These are phyloP conservation scores for Fusarium xylarioides DNA, from an alignment of 2,329 filamentous ascomycete genomes.

Conservation along the genomic window DNA sequence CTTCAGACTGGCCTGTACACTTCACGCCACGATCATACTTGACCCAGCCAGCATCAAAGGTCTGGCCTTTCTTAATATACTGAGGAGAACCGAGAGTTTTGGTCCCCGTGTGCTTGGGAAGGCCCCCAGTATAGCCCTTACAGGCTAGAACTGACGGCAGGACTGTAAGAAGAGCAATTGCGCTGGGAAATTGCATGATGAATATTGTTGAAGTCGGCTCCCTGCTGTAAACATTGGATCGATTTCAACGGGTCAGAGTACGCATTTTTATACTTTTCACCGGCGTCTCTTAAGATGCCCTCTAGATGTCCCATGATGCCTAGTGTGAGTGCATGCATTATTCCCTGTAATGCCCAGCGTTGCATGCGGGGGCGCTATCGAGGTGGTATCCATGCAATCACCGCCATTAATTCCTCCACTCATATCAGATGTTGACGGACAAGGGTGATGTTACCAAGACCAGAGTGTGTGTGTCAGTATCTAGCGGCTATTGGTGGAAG, in stretches of 20 bases:
- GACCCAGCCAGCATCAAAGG: conserved; percentile 47
- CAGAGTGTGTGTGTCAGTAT: not conserved
- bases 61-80: conserved; percentile 41
- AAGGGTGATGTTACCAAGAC: not conserved
- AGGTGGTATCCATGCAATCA: not conserved
- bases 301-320: not conserved
- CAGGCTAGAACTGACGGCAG: conserved; percentile 45
- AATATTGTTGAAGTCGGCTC: rapidly evolving
- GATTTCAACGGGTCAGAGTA: too few species aligned
- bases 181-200: conserved; percentile 9
- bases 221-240: rapidly evolving
- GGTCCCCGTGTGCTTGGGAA: conserved; percentile 43
- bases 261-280: not conserved
- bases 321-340: not conserved
- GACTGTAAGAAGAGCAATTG: conserved; percentile 28
- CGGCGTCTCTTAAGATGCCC: rapidly evolving
- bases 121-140: conserved; percentile 42
- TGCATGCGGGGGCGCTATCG: not conserved
- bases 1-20: conserved; percentile 55
- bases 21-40: conserved; percentile 52
- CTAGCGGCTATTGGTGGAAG: not conserved
- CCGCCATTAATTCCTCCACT: conserved; percentile 1
- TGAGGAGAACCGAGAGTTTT: conserved; percentile 45
- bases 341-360: not conserved
- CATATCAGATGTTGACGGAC: not conserved